Percentiles rank a stretch among this genome's conserved stretches.
These are phyloP conservation scores for Penicillium paradoxum DNA, from an alignment of 495 filamentous ascomycete genomes.

Conservation along the genomic window DNA sequence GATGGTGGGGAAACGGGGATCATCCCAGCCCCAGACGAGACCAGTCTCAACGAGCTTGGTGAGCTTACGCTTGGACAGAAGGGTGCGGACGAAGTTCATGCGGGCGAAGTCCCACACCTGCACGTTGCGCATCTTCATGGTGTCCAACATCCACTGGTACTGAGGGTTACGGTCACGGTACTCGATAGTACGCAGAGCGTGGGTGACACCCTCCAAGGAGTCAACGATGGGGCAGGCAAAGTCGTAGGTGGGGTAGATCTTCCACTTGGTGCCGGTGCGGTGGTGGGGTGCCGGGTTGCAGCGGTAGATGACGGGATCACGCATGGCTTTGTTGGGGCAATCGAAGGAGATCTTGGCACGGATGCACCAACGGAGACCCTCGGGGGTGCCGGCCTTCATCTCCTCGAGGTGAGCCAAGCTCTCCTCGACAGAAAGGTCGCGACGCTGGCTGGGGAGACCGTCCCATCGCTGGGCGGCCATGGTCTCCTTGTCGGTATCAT, in stretches of 20 bases:
- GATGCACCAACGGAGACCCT: slow-evolving; percentile 77
- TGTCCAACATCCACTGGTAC: slow-evolving; percentile 93
- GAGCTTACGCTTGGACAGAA: slow-evolving; percentile 92
- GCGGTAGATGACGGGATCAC: slow-evolving; percentile 93
- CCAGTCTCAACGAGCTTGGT: slow-evolving; percentile 87
- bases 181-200: slow-evolving; percentile 92
- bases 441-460: slow-evolving; percentile 67
- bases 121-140: slow-evolving; percentile 78
- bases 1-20: slow-evolving; percentile 91
- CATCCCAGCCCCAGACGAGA: slow-evolving; percentile 88
- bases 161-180: slow-evolving; percentile 96
- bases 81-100: slow-evolving; percentile 89
- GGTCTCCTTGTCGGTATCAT: slow-evolving; percentile 83
- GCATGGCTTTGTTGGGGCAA: slow-evolving; percentile 78
- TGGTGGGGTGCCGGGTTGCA: slow-evolving; percentile 77
- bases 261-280: slow-evolving; percentile 84
- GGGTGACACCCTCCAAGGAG: slow-evolving; percentile 85
- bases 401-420: slow-evolving; percentile 75
- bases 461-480: slow-evolving; percentile 76
- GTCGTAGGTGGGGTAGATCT: slow-evolving; percentile 95
- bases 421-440: slow-evolving; percentile 74
- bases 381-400: slow-evolving; percentile 77
- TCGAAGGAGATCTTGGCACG: slow-evolving; percentile 84
- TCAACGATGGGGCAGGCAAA: slow-evolving; percentile 92
- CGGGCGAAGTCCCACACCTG: slow-evolving; percentile 97